These are phyloP conservation scores for Fusarium napiforme DNA, from an alignment of 2,329 filamentous ascomycete genomes.

Conservation along the genomic window DNA sequence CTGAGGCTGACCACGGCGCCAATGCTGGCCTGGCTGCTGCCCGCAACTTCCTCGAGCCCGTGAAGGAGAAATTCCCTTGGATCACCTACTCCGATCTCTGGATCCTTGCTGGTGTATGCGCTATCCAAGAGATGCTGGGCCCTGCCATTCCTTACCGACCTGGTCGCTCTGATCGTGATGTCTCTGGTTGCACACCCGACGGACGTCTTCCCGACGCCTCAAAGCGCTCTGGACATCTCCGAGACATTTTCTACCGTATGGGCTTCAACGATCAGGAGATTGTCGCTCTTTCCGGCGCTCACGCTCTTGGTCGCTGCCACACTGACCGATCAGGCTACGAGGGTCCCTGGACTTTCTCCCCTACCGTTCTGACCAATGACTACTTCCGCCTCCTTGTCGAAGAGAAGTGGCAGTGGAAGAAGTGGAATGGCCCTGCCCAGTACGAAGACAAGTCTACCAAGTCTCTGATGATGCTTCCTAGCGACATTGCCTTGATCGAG, in stretches of 20 bases:
- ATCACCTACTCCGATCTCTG: slow-evolving; percentile 96
- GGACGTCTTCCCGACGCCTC: slow-evolving; percentile 85
- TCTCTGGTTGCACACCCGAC: slow-evolving; percentile 89
- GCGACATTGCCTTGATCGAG: slow-evolving; percentile 86
- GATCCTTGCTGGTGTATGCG: slow-evolving; percentile 87
- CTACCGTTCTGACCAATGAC: slow-evolving; percentile 92
- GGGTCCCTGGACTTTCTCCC: slow-evolving; percentile 92
- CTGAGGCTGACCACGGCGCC: slow-evolving; percentile 89
- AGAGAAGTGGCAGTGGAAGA: slow-evolving; percentile 92
- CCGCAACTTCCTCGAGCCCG: slow-evolving; percentile 90
- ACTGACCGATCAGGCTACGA: slow-evolving; percentile 86
- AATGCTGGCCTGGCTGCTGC: slow-evolving; percentile 90
- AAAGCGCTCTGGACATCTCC: slow-evolving; percentile 83
- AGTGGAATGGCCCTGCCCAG: slow-evolving; percentile 91
- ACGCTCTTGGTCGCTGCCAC: slow-evolving; percentile 91
- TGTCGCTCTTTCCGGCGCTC: slow-evolving; percentile 86
- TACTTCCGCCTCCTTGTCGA: slow-evolving; percentile 88
- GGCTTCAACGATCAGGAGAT: slow-evolving; percentile 98
- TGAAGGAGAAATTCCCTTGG: slow-evolving; percentile 93
- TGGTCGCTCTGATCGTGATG: slow-evolving; percentile 82
- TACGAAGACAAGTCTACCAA: slow-evolving; percentile 90
- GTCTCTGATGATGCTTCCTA: slow-evolving; percentile 96
- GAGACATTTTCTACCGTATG: slow-evolving; percentile 95
- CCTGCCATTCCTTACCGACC: slow-evolving; percentile 89
- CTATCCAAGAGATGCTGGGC: slow-evolving; percentile 95